phyloP scores from a whole-genome alignment of 345 rosid species.

The Barbarea vulgaris region DNA sequence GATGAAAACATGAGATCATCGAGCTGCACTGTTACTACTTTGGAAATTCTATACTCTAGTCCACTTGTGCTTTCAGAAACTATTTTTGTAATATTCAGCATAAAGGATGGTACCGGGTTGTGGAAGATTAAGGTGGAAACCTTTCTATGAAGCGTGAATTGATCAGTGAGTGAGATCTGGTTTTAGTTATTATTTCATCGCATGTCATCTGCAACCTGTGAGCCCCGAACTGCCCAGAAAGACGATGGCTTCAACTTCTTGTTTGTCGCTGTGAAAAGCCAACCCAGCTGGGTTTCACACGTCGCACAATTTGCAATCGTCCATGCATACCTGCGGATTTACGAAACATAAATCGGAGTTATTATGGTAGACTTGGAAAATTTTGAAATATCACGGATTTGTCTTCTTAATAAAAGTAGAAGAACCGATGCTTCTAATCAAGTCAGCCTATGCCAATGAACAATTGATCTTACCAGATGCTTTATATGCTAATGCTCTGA shows the following conservation, averaged over 20 bases:
- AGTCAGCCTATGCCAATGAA: not conserved
- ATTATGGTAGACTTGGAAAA: not conserved
- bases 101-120: slow-evolving; percentile 9
- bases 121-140: slow-evolving; percentile 6
- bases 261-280: slow-evolving; percentile 84
- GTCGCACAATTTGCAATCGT: slow-evolving; percentile 55
- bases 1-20: not conserved
- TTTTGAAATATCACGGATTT: not conserved
- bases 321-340: slow-evolving; percentile 84
- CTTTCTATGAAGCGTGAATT: not conserved
- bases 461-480: not conserved
- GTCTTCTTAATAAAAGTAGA: not conserved
- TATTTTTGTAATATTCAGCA: slow-evolving; percentile 30
- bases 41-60: not conserved
- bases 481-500: not conserved
- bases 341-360: not conserved
- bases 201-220: slow-evolving; percentile 67
- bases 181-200: slow-evolving; percentile 11
- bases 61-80: slow-evolving; percentile 17
- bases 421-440: slow-evolving; percentile 1
- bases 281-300: slow-evolving; percentile 74
- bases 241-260: slow-evolving; percentile 71
- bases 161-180: not conserved
- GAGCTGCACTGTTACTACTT: not conserved
- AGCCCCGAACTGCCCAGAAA: slow-evolving; percentile 88